phyloP scores from a whole-genome alignment of 2,329 filamentous ascomycete genomes.

The Aureobasidium sp. region DNA sequence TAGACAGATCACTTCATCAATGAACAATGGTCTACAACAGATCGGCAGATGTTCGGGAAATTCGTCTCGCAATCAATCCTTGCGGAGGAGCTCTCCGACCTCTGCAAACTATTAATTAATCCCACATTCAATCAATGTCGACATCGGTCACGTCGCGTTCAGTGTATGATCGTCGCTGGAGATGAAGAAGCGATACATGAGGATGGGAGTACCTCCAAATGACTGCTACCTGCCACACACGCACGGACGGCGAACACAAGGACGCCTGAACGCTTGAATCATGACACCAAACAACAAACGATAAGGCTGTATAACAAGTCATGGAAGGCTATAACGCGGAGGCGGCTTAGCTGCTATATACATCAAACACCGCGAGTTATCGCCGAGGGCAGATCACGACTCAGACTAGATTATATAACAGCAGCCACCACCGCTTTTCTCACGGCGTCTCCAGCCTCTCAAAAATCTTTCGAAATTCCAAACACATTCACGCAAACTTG shows the following conservation, averaged over 20 bases:
- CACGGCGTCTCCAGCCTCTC: neutral
- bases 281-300: neutral
- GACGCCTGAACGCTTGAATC: neutral
- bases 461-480: neutral
- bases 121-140: neutral
- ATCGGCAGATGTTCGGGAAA: neutral
- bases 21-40: neutral
- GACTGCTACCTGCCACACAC: neutral
- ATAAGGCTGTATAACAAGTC: neutral
- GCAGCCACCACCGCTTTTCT: neutral
- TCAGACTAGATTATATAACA: neutral
- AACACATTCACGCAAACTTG: neutral
- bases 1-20: neutral
- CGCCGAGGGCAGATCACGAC: neutral
- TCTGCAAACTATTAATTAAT: neutral
- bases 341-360: conserved; percentile 29
- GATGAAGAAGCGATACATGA: neutral
- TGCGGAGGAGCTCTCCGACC: neutral
- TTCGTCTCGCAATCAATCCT: neutral
- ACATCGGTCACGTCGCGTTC: neutral
- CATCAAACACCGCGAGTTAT: conserved; percentile 22
- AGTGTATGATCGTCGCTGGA: neutral
- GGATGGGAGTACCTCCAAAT: neutral
- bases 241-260: neutral
- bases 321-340: neutral